Evolutionary conservation across 768 basidiomycete genomes (phyloP), one percentile per base, ranked within the genome.

Genomic region (Terana coerulea): DNA sequence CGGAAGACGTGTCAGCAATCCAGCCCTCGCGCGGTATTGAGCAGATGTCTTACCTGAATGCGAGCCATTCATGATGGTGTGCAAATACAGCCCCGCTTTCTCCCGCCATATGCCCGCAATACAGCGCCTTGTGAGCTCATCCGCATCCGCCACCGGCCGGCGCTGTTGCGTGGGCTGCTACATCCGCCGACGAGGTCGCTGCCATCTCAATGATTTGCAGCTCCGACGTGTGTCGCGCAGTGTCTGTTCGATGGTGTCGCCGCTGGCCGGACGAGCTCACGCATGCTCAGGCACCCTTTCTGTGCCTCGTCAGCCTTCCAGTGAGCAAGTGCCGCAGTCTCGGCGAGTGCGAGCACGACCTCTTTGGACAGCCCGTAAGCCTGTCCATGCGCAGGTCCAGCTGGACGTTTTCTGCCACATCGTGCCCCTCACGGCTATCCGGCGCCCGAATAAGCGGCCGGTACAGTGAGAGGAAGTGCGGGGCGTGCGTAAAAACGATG

Each of bases 361-460:
- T 86, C 85, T 59, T 92, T 2, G 88, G 83, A 70, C 88, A 91
- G 28, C 88, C 89, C 22, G 80, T 84, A 54, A 91, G 66, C 37
- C 70, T 66, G 55, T 88, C 86, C 78, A 90, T 83, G 43, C 76
- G 76, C 57, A 82, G 67, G 46, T 78, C 72, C 43, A 69, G 69
- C 39, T 74, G 68, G 14, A 68, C 67, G 58, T 65, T 67, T n/a
- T n/a, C n/a, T 48, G 64, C 53, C 37, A 57, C 62, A 37, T 67
- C 64, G 72, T 79, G 79, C 59, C 71, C 79, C 34, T 71, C 74
- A n/a, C n/a, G n/a, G 12, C 69, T 66, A 39, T 69, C 74, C 26
- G 54, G 62, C 36, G 75, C 75, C 10, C 77, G 77, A 53, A 90
- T 77, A 39, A 91, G 69, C 21, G 77, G 78, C 58, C 81, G 79